A percentile compares a stretch with the other conserved stretches of the same genome.
Evolutionary conservation across 176 grass and related monocot species (phyloP).

Genomic region (bread wheat (Triticum aestivum)): DNA sequence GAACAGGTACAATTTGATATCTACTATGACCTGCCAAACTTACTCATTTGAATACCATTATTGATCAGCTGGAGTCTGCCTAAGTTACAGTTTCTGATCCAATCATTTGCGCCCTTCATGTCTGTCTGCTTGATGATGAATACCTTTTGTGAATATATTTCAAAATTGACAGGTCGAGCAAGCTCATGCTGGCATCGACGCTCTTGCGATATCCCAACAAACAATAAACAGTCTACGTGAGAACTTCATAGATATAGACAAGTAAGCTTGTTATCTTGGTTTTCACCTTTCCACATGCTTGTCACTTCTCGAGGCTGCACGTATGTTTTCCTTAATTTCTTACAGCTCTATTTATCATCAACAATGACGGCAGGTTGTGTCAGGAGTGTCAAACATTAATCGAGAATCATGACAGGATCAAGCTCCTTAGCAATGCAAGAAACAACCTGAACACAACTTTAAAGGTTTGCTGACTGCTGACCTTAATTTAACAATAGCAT

Average conservation of each 20-base stretch:
- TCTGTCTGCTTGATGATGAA: constrained; percentile 1
- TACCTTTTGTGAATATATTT: constrained; percentile 7
- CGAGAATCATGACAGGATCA: constrained; percentile 99
- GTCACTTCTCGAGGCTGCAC: not conserved
- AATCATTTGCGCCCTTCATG: constrained; percentile 12
- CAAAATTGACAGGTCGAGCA: constrained; percentile 76
- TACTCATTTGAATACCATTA: not conserved
- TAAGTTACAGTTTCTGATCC: not conserved
- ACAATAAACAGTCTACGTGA: constrained; percentile 84
- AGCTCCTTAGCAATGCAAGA: constrained; percentile 98
- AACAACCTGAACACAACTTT: constrained; percentile 97
- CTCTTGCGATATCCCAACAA: constrained; percentile 87
- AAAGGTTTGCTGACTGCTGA: constrained; percentile 60
- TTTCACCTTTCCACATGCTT: constrained; percentile 21
- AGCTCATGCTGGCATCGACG: constrained; percentile 84
- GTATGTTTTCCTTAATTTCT: constrained; percentile 31
- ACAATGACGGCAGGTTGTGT: constrained; percentile 64
- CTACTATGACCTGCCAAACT: constrained; percentile 14
- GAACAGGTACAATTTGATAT: constrained; percentile 73
- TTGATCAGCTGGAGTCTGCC: not conserved
- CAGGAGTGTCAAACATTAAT: constrained; percentile 98
- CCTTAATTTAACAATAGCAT: constrained; percentile 21
- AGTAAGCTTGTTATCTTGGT: constrained; percentile 49
- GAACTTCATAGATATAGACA: constrained; percentile 96
- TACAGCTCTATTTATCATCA: constrained; percentile 25